Base-by-base conservation (phyloP, 1,284 basidiomycete genomes). In the Leccinum pachyderme region DNA sequence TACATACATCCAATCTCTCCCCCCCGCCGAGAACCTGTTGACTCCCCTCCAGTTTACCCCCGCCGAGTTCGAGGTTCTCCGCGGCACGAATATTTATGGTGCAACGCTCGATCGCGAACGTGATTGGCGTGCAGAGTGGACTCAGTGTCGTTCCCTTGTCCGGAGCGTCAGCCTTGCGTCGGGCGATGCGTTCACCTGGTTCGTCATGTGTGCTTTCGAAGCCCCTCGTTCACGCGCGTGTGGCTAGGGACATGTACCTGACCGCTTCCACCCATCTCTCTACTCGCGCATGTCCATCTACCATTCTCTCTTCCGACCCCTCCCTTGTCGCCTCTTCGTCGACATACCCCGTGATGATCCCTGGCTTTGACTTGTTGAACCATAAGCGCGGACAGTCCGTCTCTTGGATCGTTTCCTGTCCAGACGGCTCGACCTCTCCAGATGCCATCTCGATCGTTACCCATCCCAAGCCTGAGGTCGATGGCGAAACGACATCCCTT, bases 281-380 rank as follows among this genome's bases (percentile, higher is more conserved):
- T 0, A 95, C 93, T 2, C 82, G 94, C 45, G 89, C 93, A 0
- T 96, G 96, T 66, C 91, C 93, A 0, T 95, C 92, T 0, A 83
- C 84, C 2, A 72, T 96, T 11, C 77, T 96, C 27, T 83, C 82
- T 35, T 9, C 29, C 5, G 73, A 64, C 0, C 83, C 87, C 4
- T 76, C 82, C 0, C 76, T 87, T n/a, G 58, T 75, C 24, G 66
- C 77, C 7, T 75, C 77, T 5, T 68, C 77, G 0, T 71, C 79
- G 7, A 84, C 87, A 0, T 80, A 89, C 55, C 91, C 91, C 0
- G 79, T 96, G 7, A 82, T 96, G 31, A 77, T 96, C 32, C 94
- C 94, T 0, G 91, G 91, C 0, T 76, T 95, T 24, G 94, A 96
- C 70, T 76, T 86, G 6, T 75, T 95, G 49, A 96, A 96, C 65